A percentile compares a stretch with the other conserved stretches of the same genome.
Evolutionary conservation across 495 filamentous ascomycete species (phyloP).

Genomic region (Rusavskia elegans): DNA sequence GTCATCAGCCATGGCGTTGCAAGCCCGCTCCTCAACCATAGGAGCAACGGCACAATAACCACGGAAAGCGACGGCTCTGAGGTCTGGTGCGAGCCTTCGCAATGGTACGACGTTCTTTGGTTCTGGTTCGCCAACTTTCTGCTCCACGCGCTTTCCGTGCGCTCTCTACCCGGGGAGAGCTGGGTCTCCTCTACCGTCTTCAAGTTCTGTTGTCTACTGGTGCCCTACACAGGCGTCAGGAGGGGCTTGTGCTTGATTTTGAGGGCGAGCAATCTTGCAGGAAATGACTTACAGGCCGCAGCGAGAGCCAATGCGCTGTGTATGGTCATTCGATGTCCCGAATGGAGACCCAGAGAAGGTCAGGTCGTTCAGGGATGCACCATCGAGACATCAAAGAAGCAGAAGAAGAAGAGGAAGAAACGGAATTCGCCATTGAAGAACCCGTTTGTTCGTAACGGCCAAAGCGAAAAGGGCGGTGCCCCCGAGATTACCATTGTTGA

Average conservation of each 20-base stretch:
- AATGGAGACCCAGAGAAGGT: slow-evolving; percentile 20
- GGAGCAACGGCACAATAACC: neutral
- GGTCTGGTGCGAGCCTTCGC: neutral
- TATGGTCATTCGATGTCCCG: slow-evolving; percentile 18
- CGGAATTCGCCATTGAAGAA: neutral
- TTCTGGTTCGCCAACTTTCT: slow-evolving; percentile 31
- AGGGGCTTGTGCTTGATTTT: slow-evolving; percentile 18
- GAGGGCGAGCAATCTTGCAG: slow-evolving; percentile 13
- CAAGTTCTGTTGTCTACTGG: slow-evolving; percentile 15
- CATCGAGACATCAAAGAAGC: slow-evolving; percentile 4
- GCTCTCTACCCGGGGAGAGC: slow-evolving; percentile 23
- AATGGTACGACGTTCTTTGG: slow-evolving; percentile 20
- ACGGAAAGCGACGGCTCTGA: neutral
- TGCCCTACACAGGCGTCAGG: slow-evolving; percentile 19
- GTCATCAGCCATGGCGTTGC: no score
- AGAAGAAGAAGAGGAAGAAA: neutral
- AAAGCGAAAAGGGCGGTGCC: neutral
- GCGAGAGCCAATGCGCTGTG: slow-evolving; percentile 18
- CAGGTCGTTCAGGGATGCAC: slow-evolving; percentile 15
- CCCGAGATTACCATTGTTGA: neutral
- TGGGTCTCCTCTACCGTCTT: slow-evolving; percentile 14
- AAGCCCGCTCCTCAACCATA: no score
- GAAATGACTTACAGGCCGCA: slow-evolving; percentile 16
- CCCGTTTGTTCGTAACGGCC: neutral
- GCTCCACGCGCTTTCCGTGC: slow-evolving; percentile 27